These are phyloP conservation scores for Saposhnikovia divaricata DNA, from an alignment of 129 eudicot species.

Conservation along the genomic window DNA sequence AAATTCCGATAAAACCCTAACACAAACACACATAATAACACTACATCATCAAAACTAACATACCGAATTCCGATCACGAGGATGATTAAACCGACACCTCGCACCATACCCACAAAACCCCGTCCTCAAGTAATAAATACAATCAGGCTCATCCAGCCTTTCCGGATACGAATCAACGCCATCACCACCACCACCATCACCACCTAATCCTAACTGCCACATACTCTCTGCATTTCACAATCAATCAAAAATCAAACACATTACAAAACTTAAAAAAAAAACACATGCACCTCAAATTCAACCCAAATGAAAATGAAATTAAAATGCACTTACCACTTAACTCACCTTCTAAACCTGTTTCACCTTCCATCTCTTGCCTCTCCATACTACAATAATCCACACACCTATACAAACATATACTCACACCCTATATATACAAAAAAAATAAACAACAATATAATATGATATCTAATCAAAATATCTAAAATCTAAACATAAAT, in stretches of 20 bases:
- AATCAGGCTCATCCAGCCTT: slow-evolving; percentile 77
- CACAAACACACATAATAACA: neutral
- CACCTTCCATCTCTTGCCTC: slow-evolving; percentile 42
- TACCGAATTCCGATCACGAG: slow-evolving; percentile 70
- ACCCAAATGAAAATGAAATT: slow-evolving; percentile 26
- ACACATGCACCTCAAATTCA: slow-evolving; percentile 15
- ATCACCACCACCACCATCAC: neutral
- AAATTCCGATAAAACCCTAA: slow-evolving; percentile 15
- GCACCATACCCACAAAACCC: slow-evolving; percentile 83
- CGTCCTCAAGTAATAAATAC: slow-evolving; percentile 67
- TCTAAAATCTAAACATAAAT: neutral
- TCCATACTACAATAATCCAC: slow-evolving; percentile 29
- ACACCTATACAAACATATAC: neutral
- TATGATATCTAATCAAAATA: neutral
- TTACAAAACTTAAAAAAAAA: slow-evolving; percentile 9
- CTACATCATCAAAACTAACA: neutral
- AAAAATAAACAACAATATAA: slow-evolving; percentile 1
- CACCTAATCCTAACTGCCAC: slow-evolving; percentile 66
- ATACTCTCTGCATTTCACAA: slow-evolving; percentile 69
- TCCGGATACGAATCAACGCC: slow-evolving; percentile 65
- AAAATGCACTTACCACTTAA: slow-evolving; percentile 16
- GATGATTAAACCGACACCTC: slow-evolving; percentile 92
- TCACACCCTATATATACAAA: slow-evolving; percentile 1
- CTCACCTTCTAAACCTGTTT: slow-evolving; percentile 82
- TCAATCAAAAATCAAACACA: slow-evolving; percentile 21